Base-by-base conservation (phyloP, 2,329 filamentous ascomycete genomes). In the Raffaelea ambrosiae region DNA sequence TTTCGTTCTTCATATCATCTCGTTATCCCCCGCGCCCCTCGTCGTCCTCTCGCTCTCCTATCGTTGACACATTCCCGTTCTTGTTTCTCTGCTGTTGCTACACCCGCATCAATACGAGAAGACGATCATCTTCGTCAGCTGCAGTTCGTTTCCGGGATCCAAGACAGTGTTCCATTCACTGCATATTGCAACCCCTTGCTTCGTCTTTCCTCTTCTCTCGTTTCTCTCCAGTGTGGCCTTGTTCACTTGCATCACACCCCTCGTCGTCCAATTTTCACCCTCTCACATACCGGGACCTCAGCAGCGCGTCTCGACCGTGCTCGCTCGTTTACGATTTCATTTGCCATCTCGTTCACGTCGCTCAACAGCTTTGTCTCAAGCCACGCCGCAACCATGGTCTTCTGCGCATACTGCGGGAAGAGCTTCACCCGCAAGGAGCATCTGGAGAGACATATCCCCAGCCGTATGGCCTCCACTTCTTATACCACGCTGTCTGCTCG, bases 391-490 rank as follows among this genome's bases (percentile, higher is more conserved):
- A 60, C 55, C 47, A 67, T 67, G 65, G 64, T 76, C 43, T 77
- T 65, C 57, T 77, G 74, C 54, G 65, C 73, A 18, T 76, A 76
- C 55, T 77, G 73, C 56, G 73, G 73, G 48, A 76, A 73, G 61
- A 64, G 62, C 55, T 77, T 77, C 59, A 76, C 72, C 44, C 67
- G 73, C 55, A 77, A 77, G 57, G 74, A 77, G 54, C 74, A 77
- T 57, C 59, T 77, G n/a, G 74, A 77, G 54, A 68, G 74, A 53
- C 74, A 77, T 51, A 67, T 77, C 38, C 72, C 73, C 10, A 72
- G 59, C 47, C 74, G 74, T 77, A 57, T 63, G 73, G 61, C 33
- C n/a, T n/a, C n/a, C 43, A 16, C 10, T 9, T 22, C 42, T 16
- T 26, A 4, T 38, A n/a, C 33, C 19, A 13, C 43, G 19, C 44